These are phyloP conservation scores for Ustilago curta DNA, from an alignment of 1,284 basidiomycete species.

Conservation along the genomic window DNA sequence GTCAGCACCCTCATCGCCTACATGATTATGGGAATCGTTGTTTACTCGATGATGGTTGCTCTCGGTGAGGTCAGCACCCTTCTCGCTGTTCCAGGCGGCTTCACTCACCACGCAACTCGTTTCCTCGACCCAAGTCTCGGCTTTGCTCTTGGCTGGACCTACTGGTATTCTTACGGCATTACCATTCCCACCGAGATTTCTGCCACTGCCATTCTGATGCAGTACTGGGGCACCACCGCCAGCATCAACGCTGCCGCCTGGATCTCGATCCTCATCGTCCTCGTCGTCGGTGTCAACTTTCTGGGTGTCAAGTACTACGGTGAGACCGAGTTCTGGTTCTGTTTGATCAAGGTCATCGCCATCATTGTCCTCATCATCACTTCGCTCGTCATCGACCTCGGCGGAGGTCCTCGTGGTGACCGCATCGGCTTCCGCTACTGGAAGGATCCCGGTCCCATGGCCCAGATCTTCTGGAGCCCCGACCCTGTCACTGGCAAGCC, in stretches of 20 bases:
- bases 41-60: constrained; percentile 69
- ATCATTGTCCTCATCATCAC: constrained; percentile 59
- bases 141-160: constrained; percentile 75
- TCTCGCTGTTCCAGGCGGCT: constrained; percentile 76
- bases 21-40: constrained; percentile 64
- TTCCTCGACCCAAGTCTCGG: constrained; percentile 84
- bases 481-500: constrained; percentile 45
- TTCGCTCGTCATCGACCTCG: constrained; percentile 58
- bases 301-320: constrained; percentile 77
- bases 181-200: constrained; percentile 82
- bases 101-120: constrained; percentile 81
- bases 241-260: constrained; percentile 72
- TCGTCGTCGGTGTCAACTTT: constrained; percentile 58
- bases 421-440: constrained; percentile 63
- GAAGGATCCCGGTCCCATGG: constrained; percentile 71
- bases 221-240: constrained; percentile 55
- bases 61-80: constrained; percentile 73
- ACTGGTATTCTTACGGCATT: constrained; percentile 71
- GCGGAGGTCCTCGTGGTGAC: constrained; percentile 51
- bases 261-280: constrained; percentile 73
- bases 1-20: constrained; percentile 70
- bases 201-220: constrained; percentile 50
- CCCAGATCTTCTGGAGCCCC: constrained; percentile 52
- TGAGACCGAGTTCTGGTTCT: constrained; percentile 72
- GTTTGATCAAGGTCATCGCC: constrained; percentile 50